phyloP scores from a whole-genome alignment of 306 rosid species.

The Medicago lupulina region DNA sequence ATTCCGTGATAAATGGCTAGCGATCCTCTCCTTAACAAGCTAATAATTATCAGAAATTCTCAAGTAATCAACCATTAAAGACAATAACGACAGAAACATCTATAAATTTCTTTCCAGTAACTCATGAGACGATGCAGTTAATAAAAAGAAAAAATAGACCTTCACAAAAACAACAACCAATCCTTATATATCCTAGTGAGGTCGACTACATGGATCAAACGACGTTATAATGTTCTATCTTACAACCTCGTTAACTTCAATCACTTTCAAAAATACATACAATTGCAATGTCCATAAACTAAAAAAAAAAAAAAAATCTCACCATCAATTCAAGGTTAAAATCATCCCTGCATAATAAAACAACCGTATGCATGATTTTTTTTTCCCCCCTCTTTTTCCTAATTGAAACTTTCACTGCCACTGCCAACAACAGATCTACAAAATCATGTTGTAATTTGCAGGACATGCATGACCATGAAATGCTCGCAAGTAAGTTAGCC shows the following conservation, averaged over 20 bases:
- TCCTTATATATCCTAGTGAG: not conserved
- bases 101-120: not conserved
- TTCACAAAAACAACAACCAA: not conserved
- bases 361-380: conserved; percentile 32
- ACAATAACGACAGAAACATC: not conserved
- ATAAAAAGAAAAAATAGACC: not conserved
- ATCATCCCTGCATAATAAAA: not conserved
- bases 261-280: conserved; percentile 25
- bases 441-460: conserved; percentile 20
- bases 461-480: conserved; percentile 1
- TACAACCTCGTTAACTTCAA: conserved; percentile 33
- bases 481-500: conserved; percentile 15
- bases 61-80: conserved; percentile 13
- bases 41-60: conserved; percentile 1
- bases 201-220: not conserved
- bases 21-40: conserved; percentile 27
- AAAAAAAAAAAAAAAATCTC: conserved; percentile 23
- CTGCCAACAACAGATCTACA: conserved; percentile 19
- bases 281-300: conserved; percentile 13
- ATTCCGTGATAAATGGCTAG: conserved; percentile 12
- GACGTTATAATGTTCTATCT: not conserved
- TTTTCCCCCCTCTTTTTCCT: conserved; percentile 3
- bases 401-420: conserved; percentile 5
- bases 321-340: conserved; percentile 8
- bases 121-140: not conserved